A percentile compares a stretch with the other conserved stretches of the same genome.
phyloP scores from a whole-genome alignment of 1,284 basidiomycete species.

The Inonotus hispidus region DNA sequence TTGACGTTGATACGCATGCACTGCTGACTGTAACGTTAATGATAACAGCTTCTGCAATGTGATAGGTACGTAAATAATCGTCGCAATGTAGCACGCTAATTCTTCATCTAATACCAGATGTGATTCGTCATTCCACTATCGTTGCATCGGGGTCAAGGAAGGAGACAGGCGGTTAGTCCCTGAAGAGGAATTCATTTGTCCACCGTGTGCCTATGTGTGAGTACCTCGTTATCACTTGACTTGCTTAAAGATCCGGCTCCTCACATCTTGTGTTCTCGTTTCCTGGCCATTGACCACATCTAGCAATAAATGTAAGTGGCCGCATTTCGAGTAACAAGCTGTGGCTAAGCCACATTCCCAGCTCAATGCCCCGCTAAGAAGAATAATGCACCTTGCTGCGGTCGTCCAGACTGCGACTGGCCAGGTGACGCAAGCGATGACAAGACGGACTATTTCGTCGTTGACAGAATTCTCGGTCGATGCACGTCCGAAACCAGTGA shows the following conservation, averaged over 20 bases:
- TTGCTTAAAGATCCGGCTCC: background rate
- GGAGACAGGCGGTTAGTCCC: background rate
- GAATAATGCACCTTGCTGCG: background rate
- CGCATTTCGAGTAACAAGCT: background rate
- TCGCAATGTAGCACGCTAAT: background rate
- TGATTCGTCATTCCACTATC: slow-evolving; percentile 9
- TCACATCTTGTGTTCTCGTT: background rate
- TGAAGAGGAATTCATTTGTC: slow-evolving; percentile 9
- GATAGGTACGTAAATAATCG: slow-evolving; percentile 4
- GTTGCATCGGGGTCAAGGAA: slow-evolving; percentile 10
- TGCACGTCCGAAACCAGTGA: background rate
- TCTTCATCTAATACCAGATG: slow-evolving; percentile 2
- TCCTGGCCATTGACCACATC: background rate
- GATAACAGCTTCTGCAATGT: slow-evolving; percentile 12
- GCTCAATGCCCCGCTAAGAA: background rate
- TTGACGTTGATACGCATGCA: background rate
- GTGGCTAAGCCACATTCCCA: background rate
- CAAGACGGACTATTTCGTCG: slow-evolving; percentile 6
- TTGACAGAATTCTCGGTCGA: slow-evolving; percentile 14
- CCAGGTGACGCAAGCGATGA: slow-evolving; percentile 3
- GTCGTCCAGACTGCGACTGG: slow-evolving; percentile 17
- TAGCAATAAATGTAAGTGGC: slow-evolving; percentile 3
- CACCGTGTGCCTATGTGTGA: slow-evolving; percentile 9
- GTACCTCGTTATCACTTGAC: background rate
- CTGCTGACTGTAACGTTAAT: background rate